phyloP scores from a whole-genome alignment of 768 basidiomycete species.

The Suillus weaverae region DNA sequence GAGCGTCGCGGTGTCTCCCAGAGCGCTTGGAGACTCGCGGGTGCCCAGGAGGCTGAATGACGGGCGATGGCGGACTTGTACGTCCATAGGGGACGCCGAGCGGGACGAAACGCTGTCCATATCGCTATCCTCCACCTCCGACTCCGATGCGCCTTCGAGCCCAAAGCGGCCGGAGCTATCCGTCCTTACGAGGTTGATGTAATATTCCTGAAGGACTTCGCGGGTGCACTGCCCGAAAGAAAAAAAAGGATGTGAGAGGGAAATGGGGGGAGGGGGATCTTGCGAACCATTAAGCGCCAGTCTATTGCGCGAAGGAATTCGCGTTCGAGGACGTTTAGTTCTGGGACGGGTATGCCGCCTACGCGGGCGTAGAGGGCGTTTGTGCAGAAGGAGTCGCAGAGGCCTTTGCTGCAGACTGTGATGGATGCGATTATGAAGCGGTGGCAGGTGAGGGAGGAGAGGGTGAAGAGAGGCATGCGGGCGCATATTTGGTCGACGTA shows the following conservation, averaged over 20 bases:
- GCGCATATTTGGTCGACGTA: constrained; percentile 95
- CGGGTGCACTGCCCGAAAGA: constrained; percentile 70
- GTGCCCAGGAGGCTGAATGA: constrained; percentile 31
- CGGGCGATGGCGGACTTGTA: constrained; percentile 27
- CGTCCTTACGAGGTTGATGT: constrained; percentile 88
- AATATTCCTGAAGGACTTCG: constrained; percentile 90
- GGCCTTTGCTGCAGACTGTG: constrained; percentile 89
- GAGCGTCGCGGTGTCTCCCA: constrained; percentile 38
- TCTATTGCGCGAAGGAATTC: constrained; percentile 91
- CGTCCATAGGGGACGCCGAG: constrained; percentile 46
- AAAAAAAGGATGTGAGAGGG: constrained; percentile 14
- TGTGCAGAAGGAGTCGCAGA: constrained; percentile 94
- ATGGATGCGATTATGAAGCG: constrained; percentile 96
- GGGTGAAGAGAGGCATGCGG: constrained; percentile 83
- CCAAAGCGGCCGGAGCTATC: constrained; percentile 64
- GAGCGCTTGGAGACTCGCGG: constrained; percentile 36
- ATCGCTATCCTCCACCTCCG: constrained; percentile 52
- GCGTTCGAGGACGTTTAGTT: constrained; percentile 92
- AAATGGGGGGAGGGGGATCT: constrained; percentile 11
- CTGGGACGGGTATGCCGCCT: constrained; percentile 87
- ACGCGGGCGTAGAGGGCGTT: constrained; percentile 95
- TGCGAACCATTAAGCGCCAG: constrained; percentile 90
- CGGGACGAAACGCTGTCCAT: constrained; percentile 51
- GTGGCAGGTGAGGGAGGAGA: constrained; percentile 95
- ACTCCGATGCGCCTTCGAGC: constrained; percentile 44